A percentile compares a stretch with the other conserved stretches of the same genome.
phyloP scores from a whole-genome alignment of 768 basidiomycete genomes.

The Cubamyces lactineus region DNA sequence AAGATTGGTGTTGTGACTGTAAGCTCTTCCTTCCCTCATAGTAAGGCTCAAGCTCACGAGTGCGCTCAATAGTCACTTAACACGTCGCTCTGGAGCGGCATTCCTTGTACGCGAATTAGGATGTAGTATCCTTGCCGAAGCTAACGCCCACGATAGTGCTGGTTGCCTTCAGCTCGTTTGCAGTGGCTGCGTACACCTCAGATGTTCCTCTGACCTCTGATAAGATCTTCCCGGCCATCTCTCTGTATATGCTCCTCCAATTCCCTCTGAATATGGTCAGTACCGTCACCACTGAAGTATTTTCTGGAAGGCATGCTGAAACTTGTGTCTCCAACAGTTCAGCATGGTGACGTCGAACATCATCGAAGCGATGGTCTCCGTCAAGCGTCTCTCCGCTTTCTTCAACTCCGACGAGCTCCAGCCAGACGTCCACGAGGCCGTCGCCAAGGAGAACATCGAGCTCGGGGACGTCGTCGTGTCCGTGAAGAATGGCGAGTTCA shows the following conservation, averaged over 20 bases:
- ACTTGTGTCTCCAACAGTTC: slow-evolving; percentile 46
- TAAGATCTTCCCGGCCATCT: slow-evolving; percentile 94
- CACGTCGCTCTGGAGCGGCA: slow-evolving; percentile 65
- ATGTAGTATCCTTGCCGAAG: too few species aligned
- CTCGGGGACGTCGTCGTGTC: slow-evolving; percentile 71
- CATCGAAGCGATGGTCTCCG: slow-evolving; percentile 85
- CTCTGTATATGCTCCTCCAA: slow-evolving; percentile 83
- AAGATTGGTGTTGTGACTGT: slow-evolving; percentile 81
- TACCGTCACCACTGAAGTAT: slow-evolving; percentile 1
- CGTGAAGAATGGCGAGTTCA: slow-evolving; percentile 79
- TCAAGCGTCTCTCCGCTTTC: slow-evolving; percentile 77
- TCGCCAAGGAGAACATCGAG: slow-evolving; percentile 45
- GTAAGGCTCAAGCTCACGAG: not conserved
- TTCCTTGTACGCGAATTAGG: slow-evolving; percentile 44
- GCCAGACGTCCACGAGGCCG: slow-evolving; percentile 65
- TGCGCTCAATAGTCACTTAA: slow-evolving; percentile 51
- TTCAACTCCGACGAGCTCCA: slow-evolving; percentile 82
- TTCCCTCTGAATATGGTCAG: slow-evolving; percentile 85
- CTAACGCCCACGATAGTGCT: slow-evolving; percentile 44
- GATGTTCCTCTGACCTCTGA: slow-evolving; percentile 80
- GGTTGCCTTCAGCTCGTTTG: slow-evolving; percentile 84
- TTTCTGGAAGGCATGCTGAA: not conserved
- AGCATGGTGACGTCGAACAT: slow-evolving; percentile 76
- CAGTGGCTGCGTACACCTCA: slow-evolving; percentile 65
- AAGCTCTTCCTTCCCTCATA: slow-evolving; percentile 26